Base-by-base conservation (phyloP, 164 flowering plant species). In the Berberis vulgaris region DNA sequence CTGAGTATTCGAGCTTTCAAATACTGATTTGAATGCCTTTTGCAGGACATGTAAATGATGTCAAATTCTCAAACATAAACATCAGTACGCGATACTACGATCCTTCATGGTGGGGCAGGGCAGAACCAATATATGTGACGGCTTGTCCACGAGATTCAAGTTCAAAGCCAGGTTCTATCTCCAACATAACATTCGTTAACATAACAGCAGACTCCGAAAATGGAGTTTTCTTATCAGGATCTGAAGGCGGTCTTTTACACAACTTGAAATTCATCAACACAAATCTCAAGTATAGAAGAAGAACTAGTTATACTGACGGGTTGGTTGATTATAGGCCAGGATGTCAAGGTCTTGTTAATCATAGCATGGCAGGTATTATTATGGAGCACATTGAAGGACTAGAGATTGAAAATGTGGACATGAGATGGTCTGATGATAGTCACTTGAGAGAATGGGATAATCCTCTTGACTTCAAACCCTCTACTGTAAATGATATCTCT, bases 21-120 rank as follows among this genome's bases (percentile, higher is more conserved):
- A 26, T 26, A 26, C 26, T 26, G 26, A 26, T 26, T 26, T 26
- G 26, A 26, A 26, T 26, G 26, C 26, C 26, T 26, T 26, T 26
- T 26, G 26, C 26, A 26, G 26, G 26, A 26, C 26, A 26, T 26
- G 26, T 26, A 26, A 26, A 26, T 26, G 26, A 26, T 26, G 26
- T 26, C 26, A 26, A 0, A 26, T 26, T 26, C 26, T 26, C 26
- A 26, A 26, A 26, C 26, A 87, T 94, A 50, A 89, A 91, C 44
- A 85, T 94, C 67, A 84, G 69, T 73, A 94, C 97, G 4, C 84
- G 99, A 71, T 94, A 89, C 81, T 94, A 91, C 38, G 91, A 91
- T 47, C 86, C 83, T 2, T 91, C 90, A 43, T 94, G 99, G 99
- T 94, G 99, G 97, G 97, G 99, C 42, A 82, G 99, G 73, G 96